Evolutionary conservation across 129 eudicot genomes (phyloP), one percentile per base, ranked within the genome.

Genomic region (Silybum marianum): DNA sequence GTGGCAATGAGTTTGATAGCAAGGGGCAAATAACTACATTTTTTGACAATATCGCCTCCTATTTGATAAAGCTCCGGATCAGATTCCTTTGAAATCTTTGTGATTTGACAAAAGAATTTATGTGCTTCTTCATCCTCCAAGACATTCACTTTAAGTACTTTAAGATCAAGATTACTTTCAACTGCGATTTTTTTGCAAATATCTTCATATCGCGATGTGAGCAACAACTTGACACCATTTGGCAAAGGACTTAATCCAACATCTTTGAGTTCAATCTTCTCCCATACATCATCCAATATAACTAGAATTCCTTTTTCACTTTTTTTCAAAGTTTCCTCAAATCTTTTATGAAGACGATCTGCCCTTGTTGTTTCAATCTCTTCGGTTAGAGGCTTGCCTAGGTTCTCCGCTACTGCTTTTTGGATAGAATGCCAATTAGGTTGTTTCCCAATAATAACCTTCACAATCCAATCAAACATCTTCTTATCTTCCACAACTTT

Each of bases 241-340:
- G 82, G 67, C 16, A 78, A 2, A 42, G 74, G 75, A 68, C 75
- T 68, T 69, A 78, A 18, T 6, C 82, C 82, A 10, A 78, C 18
- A 25, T 26, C 44, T 8, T n/a, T 13, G 6, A 68, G 67, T 5
- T 78, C 44, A 42, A 78, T 2, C 1, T 10, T 10, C 40, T 68
- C 6, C 82, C 82, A 78, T 6, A 68, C 74, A n/a, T 78, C 75
- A 6, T 78, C 82, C 5, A 78, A 1, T 44, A 78, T 44, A 1
- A 78, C 30, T 1, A 78, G 21, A 32, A 67, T 1, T 30, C 4
- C 69, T 0, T 7, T 46, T 1, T 78, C 69, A 18, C 8, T 39
- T 3, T 16, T 66, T 25, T 78, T 42, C 0, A 38, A 25, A 2
- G 3, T 13, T 2, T 10, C 13, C 48, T 42, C 25, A 5, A 78